These are phyloP conservation scores for Beauveria brongniartii DNA, from an alignment of 2,329 filamentous ascomycete genomes.

Conservation along the genomic window DNA sequence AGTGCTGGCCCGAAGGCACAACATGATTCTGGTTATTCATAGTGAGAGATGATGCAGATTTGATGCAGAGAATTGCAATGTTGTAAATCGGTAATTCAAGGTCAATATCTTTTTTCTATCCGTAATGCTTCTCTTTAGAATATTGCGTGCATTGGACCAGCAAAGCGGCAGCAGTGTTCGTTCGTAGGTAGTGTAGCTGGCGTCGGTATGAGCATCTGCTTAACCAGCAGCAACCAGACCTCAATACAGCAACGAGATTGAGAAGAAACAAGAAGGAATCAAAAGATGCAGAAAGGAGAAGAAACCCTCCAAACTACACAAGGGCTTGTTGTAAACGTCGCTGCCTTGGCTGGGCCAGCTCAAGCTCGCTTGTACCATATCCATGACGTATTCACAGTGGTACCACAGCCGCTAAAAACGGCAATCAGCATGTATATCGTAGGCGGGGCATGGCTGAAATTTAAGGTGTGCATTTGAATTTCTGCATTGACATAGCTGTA, in stretches of 20 bases:
- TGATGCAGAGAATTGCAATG: not conserved
- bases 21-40: constrained; percentile 34
- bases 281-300: not conserved
- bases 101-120: not conserved
- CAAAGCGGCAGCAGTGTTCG: not conserved
- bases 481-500: too few relatives aligned
- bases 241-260: not conserved
- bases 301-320: not conserved
- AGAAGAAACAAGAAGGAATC: not conserved
- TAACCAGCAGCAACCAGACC: not conserved
- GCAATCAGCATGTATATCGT: not conserved
- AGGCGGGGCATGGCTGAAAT: not conserved
- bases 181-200: not conserved
- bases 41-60: not conserved
- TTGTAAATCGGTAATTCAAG: not conserved
- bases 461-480: too few relatives aligned
- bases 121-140: not conserved
- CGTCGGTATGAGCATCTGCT: not conserved
- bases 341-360: not conserved
- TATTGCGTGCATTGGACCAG: not conserved
- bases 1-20: constrained; percentile 54
- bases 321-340: not conserved
- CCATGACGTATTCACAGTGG: constrained; percentile 10
- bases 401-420: constrained; percentile 1
- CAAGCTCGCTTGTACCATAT: not conserved